phyloP scores from a whole-genome alignment of 768 basidiomycete genomes.

The Chalciporus chontae region DNA sequence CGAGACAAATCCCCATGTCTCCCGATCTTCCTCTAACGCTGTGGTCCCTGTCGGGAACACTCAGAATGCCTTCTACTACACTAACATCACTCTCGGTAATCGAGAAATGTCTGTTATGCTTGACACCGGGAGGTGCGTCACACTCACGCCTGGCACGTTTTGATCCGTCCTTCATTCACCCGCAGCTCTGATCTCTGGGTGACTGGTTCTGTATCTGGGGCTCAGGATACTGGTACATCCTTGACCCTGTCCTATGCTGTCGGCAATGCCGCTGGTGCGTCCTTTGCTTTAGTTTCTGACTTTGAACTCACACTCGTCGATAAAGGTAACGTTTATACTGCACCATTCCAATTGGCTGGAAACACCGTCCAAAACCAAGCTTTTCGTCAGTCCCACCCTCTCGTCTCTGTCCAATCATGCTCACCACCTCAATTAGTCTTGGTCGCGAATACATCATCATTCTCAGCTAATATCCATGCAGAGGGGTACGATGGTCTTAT shows the following conservation, averaged over 20 bases:
- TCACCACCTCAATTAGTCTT: conserved; percentile 42
- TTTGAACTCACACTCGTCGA: neutral
- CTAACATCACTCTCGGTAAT: conserved; percentile 68
- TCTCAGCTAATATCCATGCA: conserved; percentile 55
- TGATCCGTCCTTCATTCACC: conserved; percentile 2
- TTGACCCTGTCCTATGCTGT: conserved; percentile 65
- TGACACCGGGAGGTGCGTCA: conserved; percentile 69
- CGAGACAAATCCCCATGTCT: conserved; percentile 5
- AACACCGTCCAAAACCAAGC: conserved; percentile 62
- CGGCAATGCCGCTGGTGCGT: conserved; percentile 57
- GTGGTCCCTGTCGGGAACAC: conserved; percentile 55
- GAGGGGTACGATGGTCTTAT: conserved; percentile 71
- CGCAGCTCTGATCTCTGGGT: conserved; percentile 77
- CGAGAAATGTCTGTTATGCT: conserved; percentile 55
- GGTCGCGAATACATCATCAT: conserved; percentile 58
- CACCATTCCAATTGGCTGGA: conserved; percentile 50
- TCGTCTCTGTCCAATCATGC: neutral
- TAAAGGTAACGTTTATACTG: conserved; percentile 54
- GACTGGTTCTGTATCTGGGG: conserved; percentile 42
- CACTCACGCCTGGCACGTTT: neutral
- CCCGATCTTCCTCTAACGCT: conserved; percentile 20
- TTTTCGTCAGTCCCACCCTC: conserved; percentile 45
- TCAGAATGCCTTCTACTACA: conserved; percentile 70
- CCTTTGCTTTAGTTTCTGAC: neutral
- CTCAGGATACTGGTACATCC: conserved; percentile 54